A percentile compares a stretch with the other conserved stretches of the same genome.
Evolutionary conservation across 1,284 basidiomycete genomes (phyloP).

Genomic region (Omphalotus olearius): DNA sequence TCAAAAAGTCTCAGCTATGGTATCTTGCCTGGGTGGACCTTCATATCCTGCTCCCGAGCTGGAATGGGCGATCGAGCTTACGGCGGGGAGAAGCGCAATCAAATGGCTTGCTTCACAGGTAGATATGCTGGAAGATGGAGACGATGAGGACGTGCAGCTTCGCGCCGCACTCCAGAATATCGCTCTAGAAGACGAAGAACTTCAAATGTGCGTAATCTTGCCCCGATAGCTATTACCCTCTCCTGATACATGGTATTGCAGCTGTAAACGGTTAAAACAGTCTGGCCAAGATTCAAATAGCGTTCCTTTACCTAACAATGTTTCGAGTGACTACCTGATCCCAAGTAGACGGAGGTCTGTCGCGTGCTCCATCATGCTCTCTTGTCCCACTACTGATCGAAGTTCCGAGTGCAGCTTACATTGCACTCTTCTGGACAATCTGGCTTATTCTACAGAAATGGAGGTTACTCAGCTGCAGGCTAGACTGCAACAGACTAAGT

Average conservation of each 20-base stretch:
- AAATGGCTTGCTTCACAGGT: constrained; percentile 1
- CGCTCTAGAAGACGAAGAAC: constrained; percentile 3
- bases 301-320: not conserved
- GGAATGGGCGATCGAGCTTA: constrained; percentile 1
- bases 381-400: not conserved
- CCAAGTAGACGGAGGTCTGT: constrained; percentile 5
- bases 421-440: constrained; percentile 2
- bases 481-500: constrained; percentile 6
- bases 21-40: constrained; percentile 8
- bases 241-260: not conserved
- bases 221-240: too few relatives aligned
- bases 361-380: too few relatives aligned
- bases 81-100: constrained; percentile 1
- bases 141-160: not conserved
- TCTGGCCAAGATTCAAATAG: too few relatives aligned
- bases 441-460: not conserved
- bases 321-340: not conserved
- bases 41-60: not conserved
- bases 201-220: not conserved
- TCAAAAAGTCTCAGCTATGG: constrained; percentile 2
- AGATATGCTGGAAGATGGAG: not conserved
- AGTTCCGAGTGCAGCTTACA: not conserved
- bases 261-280: too few relatives aligned
- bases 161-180: constrained; percentile 1
- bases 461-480: not conserved